A percentile compares a stretch with the other conserved stretches of the same genome.
Conservation (phyloP, 202 grass and related monocot genomes). For the Saccharum hybrid region DNA sequence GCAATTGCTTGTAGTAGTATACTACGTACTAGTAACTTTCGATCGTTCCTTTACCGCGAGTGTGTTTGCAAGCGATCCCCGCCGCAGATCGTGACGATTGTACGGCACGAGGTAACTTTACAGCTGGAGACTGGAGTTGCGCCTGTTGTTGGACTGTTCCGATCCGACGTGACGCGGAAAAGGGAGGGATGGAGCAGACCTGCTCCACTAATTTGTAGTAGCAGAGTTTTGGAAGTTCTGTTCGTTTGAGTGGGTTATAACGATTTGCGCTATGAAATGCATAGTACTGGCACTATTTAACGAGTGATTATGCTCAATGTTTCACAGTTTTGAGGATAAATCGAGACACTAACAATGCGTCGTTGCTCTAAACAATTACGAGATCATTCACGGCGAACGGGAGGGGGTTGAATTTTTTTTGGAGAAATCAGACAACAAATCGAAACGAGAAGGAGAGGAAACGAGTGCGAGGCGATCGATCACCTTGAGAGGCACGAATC, state of each 20-base stretch:
- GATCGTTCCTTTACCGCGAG: not conserved
- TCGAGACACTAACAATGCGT: not conserved
- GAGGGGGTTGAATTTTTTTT: too few relatives aligned
- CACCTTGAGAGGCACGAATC: constrained; percentile 73
- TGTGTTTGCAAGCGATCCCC: constrained; percentile 2
- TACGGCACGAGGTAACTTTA: constrained; percentile 40
- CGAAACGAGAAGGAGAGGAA: not conserved
- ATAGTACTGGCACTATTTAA: not conserved
- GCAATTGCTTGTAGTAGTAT: not conserved
- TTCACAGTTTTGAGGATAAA: not conserved
- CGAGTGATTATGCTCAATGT: not conserved
- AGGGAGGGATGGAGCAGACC: constrained; percentile 14
- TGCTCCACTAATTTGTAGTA: not conserved
- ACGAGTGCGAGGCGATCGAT: not conserved
- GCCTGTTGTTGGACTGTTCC: constrained; percentile 49
- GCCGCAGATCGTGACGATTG: constrained; percentile 40
- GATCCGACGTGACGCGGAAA: constrained; percentile 46
- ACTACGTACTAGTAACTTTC: constrained; percentile 1
- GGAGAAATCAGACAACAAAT: not conserved
- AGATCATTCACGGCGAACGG: not conserved
- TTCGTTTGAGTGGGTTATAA: not conserved
- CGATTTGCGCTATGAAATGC: constrained; percentile 24
- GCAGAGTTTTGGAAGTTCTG: not conserved
- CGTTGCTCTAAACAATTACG: not conserved
- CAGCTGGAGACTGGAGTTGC: constrained; percentile 34